Evolutionary conservation across 345 rosid species (phyloP).

Genomic region (Citrus inodora): DNA sequence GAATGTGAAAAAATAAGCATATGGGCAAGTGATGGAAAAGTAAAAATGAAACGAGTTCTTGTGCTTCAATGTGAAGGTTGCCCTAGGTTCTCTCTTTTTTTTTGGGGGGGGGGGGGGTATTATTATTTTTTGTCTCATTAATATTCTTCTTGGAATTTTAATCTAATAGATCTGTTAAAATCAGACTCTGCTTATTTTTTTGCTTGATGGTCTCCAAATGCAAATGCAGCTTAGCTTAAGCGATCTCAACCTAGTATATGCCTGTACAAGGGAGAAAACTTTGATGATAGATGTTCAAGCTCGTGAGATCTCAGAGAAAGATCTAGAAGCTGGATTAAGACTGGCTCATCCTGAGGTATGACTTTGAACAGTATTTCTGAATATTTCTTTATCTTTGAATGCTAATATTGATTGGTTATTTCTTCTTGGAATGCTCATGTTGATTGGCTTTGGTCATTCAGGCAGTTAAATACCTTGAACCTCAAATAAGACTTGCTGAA

Average conservation of each 20-base stretch:
- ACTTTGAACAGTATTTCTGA: not conserved
- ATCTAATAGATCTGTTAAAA: not conserved
- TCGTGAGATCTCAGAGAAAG: constrained; percentile 80
- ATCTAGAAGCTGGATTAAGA: constrained; percentile 83
- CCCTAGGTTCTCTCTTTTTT: not conserved
- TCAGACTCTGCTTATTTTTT: not conserved
- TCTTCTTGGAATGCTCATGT: constrained; percentile 7
- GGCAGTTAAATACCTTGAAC: constrained; percentile 88
- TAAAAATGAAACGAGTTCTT: not conserved
- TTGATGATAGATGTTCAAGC: constrained; percentile 97
- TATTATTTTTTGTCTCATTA: not conserved
- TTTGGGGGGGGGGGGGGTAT: not conserved
- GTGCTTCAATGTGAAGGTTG: not conserved
- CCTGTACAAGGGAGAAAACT: constrained; percentile 91
- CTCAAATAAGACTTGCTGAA: constrained; percentile 81
- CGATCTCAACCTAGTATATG: constrained; percentile 90
- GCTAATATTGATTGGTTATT: not conserved
- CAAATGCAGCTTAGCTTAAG: constrained; percentile 76
- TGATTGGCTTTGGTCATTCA: constrained; percentile 33
- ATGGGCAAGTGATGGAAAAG: not conserved
- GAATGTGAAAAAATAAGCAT: not conserved
- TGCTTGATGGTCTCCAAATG: constrained; percentile 15
- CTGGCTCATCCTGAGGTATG: constrained; percentile 88
- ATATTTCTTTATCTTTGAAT: not conserved
- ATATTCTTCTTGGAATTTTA: not conserved